Percentiles rank a stretch among this genome's conserved stretches.
phyloP scores from a whole-genome alignment of 306 rosid genomes.

The Medicago lupulina region DNA sequence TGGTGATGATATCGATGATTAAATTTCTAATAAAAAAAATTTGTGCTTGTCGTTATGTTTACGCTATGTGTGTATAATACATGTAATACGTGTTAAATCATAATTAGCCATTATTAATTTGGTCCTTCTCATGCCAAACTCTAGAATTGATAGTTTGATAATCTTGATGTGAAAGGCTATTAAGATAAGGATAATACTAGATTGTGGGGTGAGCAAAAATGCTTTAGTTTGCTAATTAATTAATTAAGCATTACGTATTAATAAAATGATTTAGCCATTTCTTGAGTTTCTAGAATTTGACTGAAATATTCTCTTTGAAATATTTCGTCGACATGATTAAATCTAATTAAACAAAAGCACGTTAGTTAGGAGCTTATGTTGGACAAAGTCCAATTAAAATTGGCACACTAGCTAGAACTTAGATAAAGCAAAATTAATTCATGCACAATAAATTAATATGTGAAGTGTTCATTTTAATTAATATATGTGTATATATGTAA shows the following conservation, averaged over 20 bases:
- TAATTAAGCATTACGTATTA: neutral
- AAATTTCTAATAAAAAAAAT: neutral
- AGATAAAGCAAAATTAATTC: conserved; percentile 29
- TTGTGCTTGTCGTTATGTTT: conserved; percentile 39
- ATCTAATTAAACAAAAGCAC: conserved; percentile 7
- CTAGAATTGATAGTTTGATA: conserved; percentile 30
- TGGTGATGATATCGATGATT: conserved; percentile 11
- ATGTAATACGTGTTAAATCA: conserved; percentile 38
- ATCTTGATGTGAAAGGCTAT: conserved; percentile 33
- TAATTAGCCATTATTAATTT: conserved; percentile 4
- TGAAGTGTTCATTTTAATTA: conserved; percentile 40
- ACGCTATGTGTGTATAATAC: neutral
- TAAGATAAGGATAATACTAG: neutral
- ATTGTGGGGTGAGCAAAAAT: conserved; percentile 43
- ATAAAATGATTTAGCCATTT: neutral
- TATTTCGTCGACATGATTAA: neutral
- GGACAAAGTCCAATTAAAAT: conserved; percentile 20
- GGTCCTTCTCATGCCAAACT: conserved; percentile 43
- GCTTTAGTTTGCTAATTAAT: conserved; percentile 25
- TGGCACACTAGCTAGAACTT: neutral
- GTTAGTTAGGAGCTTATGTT: conserved; percentile 8
- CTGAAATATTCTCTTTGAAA: conserved; percentile 21
- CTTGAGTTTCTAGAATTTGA: conserved; percentile 35
- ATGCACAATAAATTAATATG: conserved; percentile 36
- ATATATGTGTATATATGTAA: neutral